Conservation (phyloP, 2,329 filamentous ascomycete genomes). For the Clarireedia monteithiana region DNA sequence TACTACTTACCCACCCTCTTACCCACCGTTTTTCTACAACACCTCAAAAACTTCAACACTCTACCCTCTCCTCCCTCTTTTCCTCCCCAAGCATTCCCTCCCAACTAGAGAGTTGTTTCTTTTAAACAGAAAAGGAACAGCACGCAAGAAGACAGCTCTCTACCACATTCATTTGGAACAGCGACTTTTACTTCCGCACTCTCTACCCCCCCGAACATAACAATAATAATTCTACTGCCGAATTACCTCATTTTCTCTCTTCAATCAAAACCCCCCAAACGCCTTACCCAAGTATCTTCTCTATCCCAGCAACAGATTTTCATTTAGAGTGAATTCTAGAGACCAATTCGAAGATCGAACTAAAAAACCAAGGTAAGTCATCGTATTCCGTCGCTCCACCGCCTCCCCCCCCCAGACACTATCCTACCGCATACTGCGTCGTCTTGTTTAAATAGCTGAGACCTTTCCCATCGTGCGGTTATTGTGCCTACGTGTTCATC, state of each 20-base stretch:
- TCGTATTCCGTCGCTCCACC: too few species aligned
- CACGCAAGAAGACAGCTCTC: slow-evolving; percentile 20
- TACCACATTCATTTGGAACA: slow-evolving; percentile 33
- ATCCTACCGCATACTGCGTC: neutral
- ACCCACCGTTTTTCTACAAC: slow-evolving; percentile 7
- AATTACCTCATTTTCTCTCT: slow-evolving; percentile 1
- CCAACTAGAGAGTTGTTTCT: slow-evolving; percentile 27
- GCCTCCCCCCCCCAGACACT: too few species aligned
- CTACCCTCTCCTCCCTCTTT: neutral
- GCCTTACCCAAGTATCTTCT: slow-evolving; percentile 7
- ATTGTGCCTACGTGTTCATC: neutral
- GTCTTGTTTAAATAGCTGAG: too few species aligned
- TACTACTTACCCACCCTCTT: neutral
- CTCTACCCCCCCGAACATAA: neutral
- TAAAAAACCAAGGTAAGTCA: slow-evolving; percentile 18
- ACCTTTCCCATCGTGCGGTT: neutral
- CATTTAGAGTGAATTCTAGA: neutral
- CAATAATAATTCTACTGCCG: slow-evolving; percentile 6
- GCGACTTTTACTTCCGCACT: slow-evolving; percentile 5
- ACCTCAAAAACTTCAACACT: neutral
- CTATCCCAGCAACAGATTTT: slow-evolving; percentile 1
- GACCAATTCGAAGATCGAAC: slow-evolving; percentile 6
- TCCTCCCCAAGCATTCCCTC: slow-evolving; percentile 22
- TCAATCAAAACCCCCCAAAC: slow-evolving; percentile 5
- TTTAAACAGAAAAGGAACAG: neutral